Percentiles rank a stretch among this genome's conserved stretches.
phyloP scores from a whole-genome alignment of 495 filamentous ascomycete genomes.

The Neurospora sp. region DNA sequence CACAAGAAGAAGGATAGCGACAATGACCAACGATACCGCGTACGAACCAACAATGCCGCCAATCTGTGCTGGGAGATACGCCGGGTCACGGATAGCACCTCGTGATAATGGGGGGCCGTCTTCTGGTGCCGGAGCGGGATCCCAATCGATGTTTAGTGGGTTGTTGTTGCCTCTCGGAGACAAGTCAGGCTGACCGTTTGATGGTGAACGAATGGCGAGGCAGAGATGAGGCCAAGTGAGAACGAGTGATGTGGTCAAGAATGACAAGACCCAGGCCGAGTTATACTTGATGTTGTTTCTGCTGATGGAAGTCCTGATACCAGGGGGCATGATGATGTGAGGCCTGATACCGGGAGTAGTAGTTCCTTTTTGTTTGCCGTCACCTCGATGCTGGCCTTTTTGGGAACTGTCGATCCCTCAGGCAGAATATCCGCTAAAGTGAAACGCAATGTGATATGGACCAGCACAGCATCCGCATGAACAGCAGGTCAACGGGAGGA shows the following conservation, averaged over 20 bases:
- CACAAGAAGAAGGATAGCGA: constrained; percentile 53
- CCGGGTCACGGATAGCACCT: constrained; percentile 44
- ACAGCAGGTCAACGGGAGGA: constrained; percentile 17
- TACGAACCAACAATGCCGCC: constrained; percentile 73
- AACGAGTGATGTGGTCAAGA: constrained; percentile 24
- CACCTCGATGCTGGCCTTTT: not conserved
- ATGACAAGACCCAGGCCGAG: constrained; percentile 14
- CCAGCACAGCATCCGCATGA: constrained; percentile 20
- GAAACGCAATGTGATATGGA: constrained; percentile 38
- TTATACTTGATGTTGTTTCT: constrained; percentile 14
- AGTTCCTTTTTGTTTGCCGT: constrained; percentile 6
- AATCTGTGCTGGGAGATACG: constrained; percentile 62
- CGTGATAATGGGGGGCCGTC: constrained; percentile 47
- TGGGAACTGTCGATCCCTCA: constrained; percentile 22
- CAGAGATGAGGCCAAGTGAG: constrained; percentile 19
- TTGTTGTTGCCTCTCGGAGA: constrained; percentile 31
- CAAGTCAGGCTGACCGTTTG: constrained; percentile 8
- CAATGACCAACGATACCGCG: constrained; percentile 58
- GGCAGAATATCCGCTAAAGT: constrained; percentile 26
- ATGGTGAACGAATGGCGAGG: constrained; percentile 13
- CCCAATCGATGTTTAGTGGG: constrained; percentile 42
- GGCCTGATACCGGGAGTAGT: constrained; percentile 1
- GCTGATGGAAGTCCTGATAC: constrained; percentile 3
- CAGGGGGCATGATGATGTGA: constrained; percentile 23
- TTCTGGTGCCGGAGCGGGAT: constrained; percentile 47